Percentiles rank a stretch among this genome's conserved stretches.
These are phyloP conservation scores for Cryphonectria naterciae DNA, from an alignment of 2,329 filamentous ascomycete genomes.

Conservation along the genomic window DNA sequence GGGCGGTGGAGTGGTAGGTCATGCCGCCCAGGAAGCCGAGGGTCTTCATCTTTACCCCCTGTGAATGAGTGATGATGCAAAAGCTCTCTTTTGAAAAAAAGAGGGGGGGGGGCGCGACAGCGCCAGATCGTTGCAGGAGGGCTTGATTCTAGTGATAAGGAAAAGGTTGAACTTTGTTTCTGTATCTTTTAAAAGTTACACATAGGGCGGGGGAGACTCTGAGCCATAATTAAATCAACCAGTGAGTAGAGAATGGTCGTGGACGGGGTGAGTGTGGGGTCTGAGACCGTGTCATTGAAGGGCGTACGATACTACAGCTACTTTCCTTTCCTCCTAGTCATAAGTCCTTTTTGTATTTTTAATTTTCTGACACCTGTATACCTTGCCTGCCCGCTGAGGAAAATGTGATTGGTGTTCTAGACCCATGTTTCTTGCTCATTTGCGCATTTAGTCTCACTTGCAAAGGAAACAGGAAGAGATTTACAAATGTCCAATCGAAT, in stretches of 20 bases:
- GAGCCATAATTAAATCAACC: background rate
- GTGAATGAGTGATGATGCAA: background rate
- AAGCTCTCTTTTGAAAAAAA: too few relatives aligned
- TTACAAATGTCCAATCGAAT: too few relatives aligned
- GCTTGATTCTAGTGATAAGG: background rate
- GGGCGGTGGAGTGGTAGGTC: conserved; percentile 31
- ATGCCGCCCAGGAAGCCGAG: conserved; percentile 32
- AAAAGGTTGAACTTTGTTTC: background rate
- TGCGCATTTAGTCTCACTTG: background rate
- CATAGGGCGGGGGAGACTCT: background rate
- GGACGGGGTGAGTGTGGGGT: background rate
- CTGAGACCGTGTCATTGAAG: background rate
- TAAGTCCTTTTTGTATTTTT: background rate
- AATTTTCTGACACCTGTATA: background rate
- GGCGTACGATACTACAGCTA: background rate
- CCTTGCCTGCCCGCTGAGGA: background rate
- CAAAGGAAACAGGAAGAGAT: too few relatives aligned
- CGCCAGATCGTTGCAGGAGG: background rate
- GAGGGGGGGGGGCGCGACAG: too few relatives aligned
- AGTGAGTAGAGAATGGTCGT: background rate
- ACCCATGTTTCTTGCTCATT: background rate
- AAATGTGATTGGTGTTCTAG: background rate
- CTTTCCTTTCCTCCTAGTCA: background rate
- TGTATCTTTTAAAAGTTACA: too few relatives aligned
- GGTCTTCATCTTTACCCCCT: conserved; percentile 27